Evolutionary conservation across 345 rosid genomes (phyloP).

Genomic region (Arabidopsis arenosa): DNA sequence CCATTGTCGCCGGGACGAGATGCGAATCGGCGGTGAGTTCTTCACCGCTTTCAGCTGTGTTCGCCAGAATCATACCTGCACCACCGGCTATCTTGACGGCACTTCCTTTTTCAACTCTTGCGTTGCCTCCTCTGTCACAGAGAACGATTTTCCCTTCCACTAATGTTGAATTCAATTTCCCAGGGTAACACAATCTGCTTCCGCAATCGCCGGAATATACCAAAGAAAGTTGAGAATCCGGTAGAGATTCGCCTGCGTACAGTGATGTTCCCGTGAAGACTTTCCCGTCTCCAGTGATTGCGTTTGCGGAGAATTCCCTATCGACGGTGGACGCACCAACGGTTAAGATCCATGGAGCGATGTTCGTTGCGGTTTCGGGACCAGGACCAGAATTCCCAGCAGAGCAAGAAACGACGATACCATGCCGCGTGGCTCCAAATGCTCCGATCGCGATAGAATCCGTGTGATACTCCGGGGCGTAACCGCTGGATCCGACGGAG

Average conservation of each 20-base stretch:
- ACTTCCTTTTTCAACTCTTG: conserved; percentile 66
- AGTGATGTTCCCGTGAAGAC: conserved; percentile 66
- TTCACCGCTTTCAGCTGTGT: conserved; percentile 64
- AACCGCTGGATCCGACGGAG: conserved; percentile 79
- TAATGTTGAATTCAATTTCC: conserved; percentile 46
- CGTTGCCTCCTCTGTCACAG: conserved; percentile 72
- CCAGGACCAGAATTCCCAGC: conserved; percentile 95
- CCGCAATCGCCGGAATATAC: conserved; percentile 75
- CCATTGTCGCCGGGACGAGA: conserved; percentile 66
- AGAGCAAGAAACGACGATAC: conserved; percentile 80
- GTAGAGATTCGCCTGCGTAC: conserved; percentile 60
- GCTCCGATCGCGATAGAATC: conserved; percentile 91
- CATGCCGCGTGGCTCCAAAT: conserved; percentile 68
- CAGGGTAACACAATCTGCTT: conserved; percentile 57
- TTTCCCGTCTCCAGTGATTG: conserved; percentile 65
- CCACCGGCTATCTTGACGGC: conserved; percentile 79
- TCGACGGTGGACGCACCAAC: conserved; percentile 91
- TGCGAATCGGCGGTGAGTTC: conserved; percentile 82
- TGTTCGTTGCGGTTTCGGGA: conserved; percentile 69
- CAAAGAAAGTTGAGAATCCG: conserved; percentile 52
- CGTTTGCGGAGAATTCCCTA: conserved; percentile 87
- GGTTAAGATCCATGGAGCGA: conserved; percentile 93
- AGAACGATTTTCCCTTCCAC: conserved; percentile 67
- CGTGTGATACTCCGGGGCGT: conserved; percentile 66
- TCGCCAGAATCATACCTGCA: conserved; percentile 69